Conservation (phyloP, 352 stramenopile genomes). For the Pythium plurisporium region DNA sequence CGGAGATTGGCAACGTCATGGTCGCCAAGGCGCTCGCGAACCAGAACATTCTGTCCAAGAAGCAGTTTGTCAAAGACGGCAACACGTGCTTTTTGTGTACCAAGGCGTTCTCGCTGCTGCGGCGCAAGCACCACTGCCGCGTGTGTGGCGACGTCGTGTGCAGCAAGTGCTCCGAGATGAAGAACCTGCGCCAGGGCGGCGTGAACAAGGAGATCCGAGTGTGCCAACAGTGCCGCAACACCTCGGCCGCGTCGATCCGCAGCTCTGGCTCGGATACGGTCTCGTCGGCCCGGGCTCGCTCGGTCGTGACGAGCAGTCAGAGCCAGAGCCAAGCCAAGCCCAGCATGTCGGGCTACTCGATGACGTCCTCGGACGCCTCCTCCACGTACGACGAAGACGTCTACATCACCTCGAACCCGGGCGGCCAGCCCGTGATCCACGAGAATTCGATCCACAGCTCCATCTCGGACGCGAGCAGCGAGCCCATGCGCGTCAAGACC, state of each 20-base stretch:
- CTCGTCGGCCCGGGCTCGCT: slow-evolving; percentile 22
- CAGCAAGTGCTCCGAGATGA: slow-evolving; percentile 80
- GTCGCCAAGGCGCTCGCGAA: slow-evolving; percentile 57
- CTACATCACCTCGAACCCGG: slow-evolving; percentile 23
- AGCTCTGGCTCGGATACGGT: slow-evolving; percentile 54
- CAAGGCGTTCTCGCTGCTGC: slow-evolving; percentile 72
- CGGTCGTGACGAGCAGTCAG: slow-evolving; percentile 4
- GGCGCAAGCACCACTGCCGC: slow-evolving; percentile 82
- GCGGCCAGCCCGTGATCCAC: slow-evolving; percentile 28
- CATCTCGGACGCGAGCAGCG: slow-evolving; percentile 54
- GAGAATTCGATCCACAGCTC: slow-evolving; percentile 34
- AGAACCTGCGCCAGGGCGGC: slow-evolving; percentile 57
- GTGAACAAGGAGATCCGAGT: slow-evolving; percentile 72
- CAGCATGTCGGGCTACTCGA: slow-evolving; percentile 43
- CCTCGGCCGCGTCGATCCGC: slow-evolving; percentile 53
- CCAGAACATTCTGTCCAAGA: slow-evolving; percentile 63
- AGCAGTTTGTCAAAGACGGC: slow-evolving; percentile 77
- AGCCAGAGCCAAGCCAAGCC: slow-evolving; percentile 25
- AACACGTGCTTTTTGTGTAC: slow-evolving; percentile 65
- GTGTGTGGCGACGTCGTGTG: slow-evolving; percentile 83
- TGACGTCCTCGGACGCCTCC: slow-evolving; percentile 45
- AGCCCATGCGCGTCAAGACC: slow-evolving; percentile 42
- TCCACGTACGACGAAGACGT: slow-evolving; percentile 46
- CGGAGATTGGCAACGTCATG: slow-evolving; percentile 60
- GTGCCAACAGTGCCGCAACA: slow-evolving; percentile 61